phyloP scores from a whole-genome alignment of 495 filamentous ascomycete genomes.

The Aspergillus biplanus region DNA sequence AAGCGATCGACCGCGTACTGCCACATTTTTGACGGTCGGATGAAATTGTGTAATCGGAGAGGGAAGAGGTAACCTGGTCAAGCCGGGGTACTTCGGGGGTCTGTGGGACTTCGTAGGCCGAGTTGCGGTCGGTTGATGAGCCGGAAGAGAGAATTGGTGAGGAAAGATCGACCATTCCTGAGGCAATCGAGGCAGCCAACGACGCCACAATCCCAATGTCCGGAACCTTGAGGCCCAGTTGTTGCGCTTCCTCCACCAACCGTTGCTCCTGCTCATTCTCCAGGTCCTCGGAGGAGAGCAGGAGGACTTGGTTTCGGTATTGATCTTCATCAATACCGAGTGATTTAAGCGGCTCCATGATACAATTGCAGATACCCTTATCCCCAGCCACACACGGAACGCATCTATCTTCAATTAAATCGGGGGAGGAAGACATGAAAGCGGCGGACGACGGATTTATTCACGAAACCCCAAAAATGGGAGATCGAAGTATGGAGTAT shows the following conservation, averaged over 20 bases:
- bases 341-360: slow-evolving; percentile 23
- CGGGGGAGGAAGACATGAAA: not conserved
- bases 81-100: slow-evolving; percentile 34
- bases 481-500: not conserved
- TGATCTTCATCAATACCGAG: slow-evolving; percentile 36
- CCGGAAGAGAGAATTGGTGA: slow-evolving; percentile 43
- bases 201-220: slow-evolving; percentile 43
- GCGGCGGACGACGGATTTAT: slow-evolving; percentile 1
- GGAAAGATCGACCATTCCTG: slow-evolving; percentile 42
- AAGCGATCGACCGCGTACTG: slow-evolving; percentile 47
- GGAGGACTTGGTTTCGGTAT: slow-evolving; percentile 47
- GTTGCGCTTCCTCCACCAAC: slow-evolving; percentile 43
- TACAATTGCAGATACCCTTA: slow-evolving; percentile 20
- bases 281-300: slow-evolving; percentile 37
- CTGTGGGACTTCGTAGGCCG: slow-evolving; percentile 35
- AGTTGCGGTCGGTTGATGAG: slow-evolving; percentile 45
- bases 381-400: slow-evolving; percentile 18
- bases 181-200: slow-evolving; percentile 44
- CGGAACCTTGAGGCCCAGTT: slow-evolving; percentile 44
- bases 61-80: slow-evolving; percentile 37
- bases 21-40: slow-evolving; percentile 38
- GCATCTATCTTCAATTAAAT: slow-evolving; percentile 10
- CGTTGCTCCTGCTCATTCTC: slow-evolving; percentile 41
- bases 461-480: slow-evolving; percentile 5
- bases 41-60: slow-evolving; percentile 44